Evolutionary conservation across 2,329 filamentous ascomycete species (phyloP).

Genomic region (Cucurbitaria berberidis): DNA sequence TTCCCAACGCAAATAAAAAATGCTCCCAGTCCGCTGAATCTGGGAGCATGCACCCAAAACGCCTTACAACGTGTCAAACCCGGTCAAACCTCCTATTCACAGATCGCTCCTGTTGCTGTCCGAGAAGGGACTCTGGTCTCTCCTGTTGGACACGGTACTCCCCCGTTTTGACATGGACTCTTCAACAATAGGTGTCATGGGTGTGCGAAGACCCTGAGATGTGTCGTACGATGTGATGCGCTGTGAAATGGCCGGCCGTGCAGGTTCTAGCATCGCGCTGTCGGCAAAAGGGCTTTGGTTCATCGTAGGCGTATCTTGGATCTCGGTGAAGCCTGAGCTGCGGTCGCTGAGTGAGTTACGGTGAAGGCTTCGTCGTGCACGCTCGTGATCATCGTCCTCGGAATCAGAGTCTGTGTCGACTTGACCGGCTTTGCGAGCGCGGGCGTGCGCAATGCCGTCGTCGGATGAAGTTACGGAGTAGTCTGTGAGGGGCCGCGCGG

Average conservation of each 20-base stretch:
- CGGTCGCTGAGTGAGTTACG: constrained; percentile 32
- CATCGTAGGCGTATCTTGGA: constrained; percentile 45
- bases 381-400: constrained; percentile 44
- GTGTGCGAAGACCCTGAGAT: constrained; percentile 34
- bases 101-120: constrained; percentile 42
- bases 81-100: constrained; percentile 6
- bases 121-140: constrained; percentile 44
- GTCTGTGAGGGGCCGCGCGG: constrained; percentile 38
- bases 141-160: constrained; percentile 30
- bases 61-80: constrained; percentile 10
- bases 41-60: constrained; percentile 17
- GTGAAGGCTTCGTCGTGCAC: constrained; percentile 40
- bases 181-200: constrained; percentile 55
- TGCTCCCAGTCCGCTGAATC: constrained; percentile 16
- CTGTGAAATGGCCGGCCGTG: constrained; percentile 32
- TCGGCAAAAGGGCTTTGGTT: constrained; percentile 45
- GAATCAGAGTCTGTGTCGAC: constrained; percentile 42
- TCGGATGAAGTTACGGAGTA: constrained; percentile 42
- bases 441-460: constrained; percentile 40
- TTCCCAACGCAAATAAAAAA: constrained; percentile 9
- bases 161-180: constrained; percentile 51
- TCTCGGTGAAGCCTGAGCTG: constrained; percentile 43
- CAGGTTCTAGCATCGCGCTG: constrained; percentile 29
- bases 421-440: constrained; percentile 34
- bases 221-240: constrained; percentile 41